Conservation (phyloP, 2,329 filamentous ascomycete species). For the Nothopassalora personata region DNA sequence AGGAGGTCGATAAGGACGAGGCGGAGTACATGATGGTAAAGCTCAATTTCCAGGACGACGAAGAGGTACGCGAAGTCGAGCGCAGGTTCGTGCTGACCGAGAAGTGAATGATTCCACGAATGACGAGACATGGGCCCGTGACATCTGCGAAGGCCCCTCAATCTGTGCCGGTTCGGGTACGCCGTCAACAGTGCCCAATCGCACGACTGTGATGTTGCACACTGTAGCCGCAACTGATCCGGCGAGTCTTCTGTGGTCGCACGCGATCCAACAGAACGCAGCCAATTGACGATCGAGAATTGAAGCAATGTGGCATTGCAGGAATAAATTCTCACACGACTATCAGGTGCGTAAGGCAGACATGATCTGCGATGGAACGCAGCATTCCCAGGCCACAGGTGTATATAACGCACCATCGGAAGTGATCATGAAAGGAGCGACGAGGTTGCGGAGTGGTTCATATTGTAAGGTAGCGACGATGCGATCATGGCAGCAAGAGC, state of each 20-base stretch:
- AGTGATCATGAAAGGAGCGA: neutral
- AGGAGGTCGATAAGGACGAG: slow-evolving; percentile 26
- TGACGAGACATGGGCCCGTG: neutral
- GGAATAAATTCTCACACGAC: no score
- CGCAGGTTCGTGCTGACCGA: slow-evolving; percentile 45
- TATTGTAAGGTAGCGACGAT: neutral
- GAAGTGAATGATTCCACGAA: slow-evolving; percentile 17
- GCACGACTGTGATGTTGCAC: no score
- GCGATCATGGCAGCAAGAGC: neutral
- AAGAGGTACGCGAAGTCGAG: slow-evolving; percentile 47
- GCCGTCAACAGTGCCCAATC: no score
- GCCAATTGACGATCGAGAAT: no score
- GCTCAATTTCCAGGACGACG: slow-evolving; percentile 47
- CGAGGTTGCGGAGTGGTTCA: neutral
- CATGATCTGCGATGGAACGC: no score
- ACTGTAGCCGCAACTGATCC: no score
- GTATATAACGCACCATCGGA: neutral
- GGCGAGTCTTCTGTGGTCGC: no score
- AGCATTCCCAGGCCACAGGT: neutral
- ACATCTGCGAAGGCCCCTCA: neutral
- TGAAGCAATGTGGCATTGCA: no score
- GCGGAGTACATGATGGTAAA: slow-evolving; percentile 35
- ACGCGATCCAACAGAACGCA: no score
- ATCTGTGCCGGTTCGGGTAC: no score
- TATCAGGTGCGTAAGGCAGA: no score